Evolutionary conservation across 2,329 filamentous ascomycete genomes (phyloP), one percentile per base, ranked within the genome.

Genomic region (Coniochaeta sp.): DNA sequence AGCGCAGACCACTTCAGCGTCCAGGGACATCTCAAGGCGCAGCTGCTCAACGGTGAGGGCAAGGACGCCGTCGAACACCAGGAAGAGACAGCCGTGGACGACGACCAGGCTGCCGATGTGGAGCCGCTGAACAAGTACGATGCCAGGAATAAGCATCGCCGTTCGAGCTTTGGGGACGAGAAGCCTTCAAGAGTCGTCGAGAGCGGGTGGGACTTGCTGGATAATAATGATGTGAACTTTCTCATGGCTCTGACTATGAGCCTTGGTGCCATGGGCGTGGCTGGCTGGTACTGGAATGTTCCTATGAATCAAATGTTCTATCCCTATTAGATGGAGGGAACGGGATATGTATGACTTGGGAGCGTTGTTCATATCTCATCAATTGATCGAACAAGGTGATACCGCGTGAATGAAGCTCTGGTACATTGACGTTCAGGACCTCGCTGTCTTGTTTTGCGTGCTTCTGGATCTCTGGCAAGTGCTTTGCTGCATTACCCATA

Each of bases 161-260:
- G 74, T 67, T 66, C 80, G 7, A 84, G 78, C 68, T 81, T 83
- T 76, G 75, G 83, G 2, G 76, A 81, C 61, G 75, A 80, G 60
- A 80, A 79, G 67, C 83, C 88, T 62, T 87, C 86, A 58, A 78
- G 89, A 19, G 76, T 86, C 6, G 74, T 88, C 7, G 85, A 90
- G 74, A 89, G 79, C 66, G 91, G 71, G 24, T 79, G 76, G 83
- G 83, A 96, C 71, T 72, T 96, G 63, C 78, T 99, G 61, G 92
- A 96, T 73, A 99, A 99, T 73, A 99, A 99, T 73, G 89, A 90
- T 59, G 92, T 99, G 67, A 99, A 99, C 73, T 85, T 97, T 61
- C 73, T 93, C 60, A 98, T 97, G 93, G 93, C 93, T 0, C 81
- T 85, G 16, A 79, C 80, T 5, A 93, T 96, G 84, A 96, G 90